Evolutionary conservation across 257 asterid species (phyloP).

Genomic region (Ligustrum vulgare): DNA sequence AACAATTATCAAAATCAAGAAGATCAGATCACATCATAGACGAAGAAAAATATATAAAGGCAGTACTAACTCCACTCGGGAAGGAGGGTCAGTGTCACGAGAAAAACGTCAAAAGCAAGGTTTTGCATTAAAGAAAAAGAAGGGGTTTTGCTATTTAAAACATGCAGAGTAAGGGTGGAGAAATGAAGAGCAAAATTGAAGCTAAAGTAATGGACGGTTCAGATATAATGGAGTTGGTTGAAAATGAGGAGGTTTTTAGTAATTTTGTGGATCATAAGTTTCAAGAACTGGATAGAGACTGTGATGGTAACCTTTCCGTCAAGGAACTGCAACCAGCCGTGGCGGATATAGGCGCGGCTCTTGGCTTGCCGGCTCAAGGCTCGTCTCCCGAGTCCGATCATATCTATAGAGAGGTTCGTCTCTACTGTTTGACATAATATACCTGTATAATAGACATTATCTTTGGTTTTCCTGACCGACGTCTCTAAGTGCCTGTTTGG

Average conservation of each 20-base stretch:
- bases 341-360: conserved; percentile 78
- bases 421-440: too few relatives aligned
- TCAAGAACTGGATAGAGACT: conserved; percentile 65
- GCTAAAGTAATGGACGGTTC: conserved; percentile 91
- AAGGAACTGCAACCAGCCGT: conserved; percentile 85
- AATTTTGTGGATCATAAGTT: conserved; percentile 85
- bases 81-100: conserved; percentile 27
- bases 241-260: conserved; percentile 68
- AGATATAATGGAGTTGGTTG: conserved; percentile 90
- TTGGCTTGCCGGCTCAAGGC: conserved; percentile 79
- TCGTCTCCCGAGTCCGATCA: conserved; percentile 71
- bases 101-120: not conserved
- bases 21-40: not conserved
- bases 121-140: conserved; percentile 23
- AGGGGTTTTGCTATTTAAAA: conserved; percentile 1
- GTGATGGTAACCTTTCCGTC: conserved; percentile 80
- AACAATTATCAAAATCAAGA: not conserved
- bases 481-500: not conserved
- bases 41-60: not conserved
- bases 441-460: too few relatives aligned
- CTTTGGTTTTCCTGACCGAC: too few relatives aligned
- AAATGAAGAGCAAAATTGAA: conserved; percentile 36
- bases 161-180: conserved; percentile 23
- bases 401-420: conserved; percentile 67
- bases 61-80: not conserved